These are phyloP conservation scores for Daedalea quercina DNA, from an alignment of 768 basidiomycete genomes.

Conservation along the genomic window DNA sequence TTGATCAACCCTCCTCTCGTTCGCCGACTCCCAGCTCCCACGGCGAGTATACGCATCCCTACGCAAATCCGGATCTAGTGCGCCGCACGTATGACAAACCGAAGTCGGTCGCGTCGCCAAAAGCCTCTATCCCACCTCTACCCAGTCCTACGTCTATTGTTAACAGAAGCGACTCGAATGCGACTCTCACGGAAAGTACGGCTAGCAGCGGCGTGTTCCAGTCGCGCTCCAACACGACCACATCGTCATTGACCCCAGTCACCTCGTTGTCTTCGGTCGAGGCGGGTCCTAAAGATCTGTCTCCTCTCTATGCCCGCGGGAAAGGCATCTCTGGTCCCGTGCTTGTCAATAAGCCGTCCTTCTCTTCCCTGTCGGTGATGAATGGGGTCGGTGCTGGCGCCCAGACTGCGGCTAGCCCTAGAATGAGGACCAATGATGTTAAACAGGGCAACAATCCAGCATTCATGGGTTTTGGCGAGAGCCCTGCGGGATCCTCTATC, in stretches of 20 bases:
- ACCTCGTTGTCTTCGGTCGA: constrained; percentile 19
- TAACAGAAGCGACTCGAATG: constrained; percentile 42
- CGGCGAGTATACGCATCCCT: constrained; percentile 53
- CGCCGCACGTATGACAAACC: neutral
- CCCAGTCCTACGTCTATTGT: constrained; percentile 22
- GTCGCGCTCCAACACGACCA: constrained; percentile 19
- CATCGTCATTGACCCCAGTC: constrained; percentile 19
- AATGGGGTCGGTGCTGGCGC: neutral
- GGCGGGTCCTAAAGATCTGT: constrained; percentile 8
- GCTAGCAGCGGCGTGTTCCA: constrained; percentile 24
- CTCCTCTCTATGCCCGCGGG: constrained; percentile 6
- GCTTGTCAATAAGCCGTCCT: constrained; percentile 11
- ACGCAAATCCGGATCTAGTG: constrained; percentile 72
- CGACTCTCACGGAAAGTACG: constrained; percentile 42
- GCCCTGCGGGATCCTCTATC: constrained; percentile 40
- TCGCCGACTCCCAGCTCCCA: constrained; percentile 19
- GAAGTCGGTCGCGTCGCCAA: neutral
- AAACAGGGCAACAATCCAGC: constrained; percentile 1
- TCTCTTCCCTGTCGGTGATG: constrained; percentile 3
- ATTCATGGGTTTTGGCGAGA: constrained; percentile 31
- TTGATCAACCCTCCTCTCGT: constrained; percentile 28
- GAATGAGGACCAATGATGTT: neutral
- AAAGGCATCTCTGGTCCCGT: constrained; percentile 21
- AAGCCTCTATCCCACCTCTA: neutral
- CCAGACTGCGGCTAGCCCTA: neutral